Percentiles rank a stretch among this genome's conserved stretches.
phyloP scores from a whole-genome alignment of 257 asterid genomes.

The Leptodermis oblonga region DNA sequence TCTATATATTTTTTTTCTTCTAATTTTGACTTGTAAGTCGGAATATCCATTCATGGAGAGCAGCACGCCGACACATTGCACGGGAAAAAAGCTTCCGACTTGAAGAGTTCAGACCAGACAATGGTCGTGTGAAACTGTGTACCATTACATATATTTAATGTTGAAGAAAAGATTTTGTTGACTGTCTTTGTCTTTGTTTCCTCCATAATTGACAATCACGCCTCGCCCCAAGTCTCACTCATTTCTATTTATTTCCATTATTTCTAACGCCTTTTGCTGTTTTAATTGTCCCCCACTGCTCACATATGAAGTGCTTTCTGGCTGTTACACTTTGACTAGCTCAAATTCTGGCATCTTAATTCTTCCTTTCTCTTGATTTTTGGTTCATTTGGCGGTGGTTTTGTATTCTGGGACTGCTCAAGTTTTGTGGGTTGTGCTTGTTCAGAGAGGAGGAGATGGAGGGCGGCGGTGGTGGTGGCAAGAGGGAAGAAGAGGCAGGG shows the following conservation, averaged over 20 bases:
- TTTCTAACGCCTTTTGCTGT: background rate
- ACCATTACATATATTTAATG: background rate
- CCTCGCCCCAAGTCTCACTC: background rate
- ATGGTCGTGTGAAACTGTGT: conserved; percentile 9
- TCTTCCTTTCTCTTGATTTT: background rate
- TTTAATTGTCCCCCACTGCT: background rate
- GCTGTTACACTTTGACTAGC: background rate
- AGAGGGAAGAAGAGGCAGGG: conserved; percentile 40
- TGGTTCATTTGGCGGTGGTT: too few relatives aligned
- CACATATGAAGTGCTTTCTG: background rate
- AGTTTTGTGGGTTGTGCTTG: background rate
- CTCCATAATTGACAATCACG: conserved; percentile 1
- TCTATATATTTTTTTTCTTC: too few relatives aligned
- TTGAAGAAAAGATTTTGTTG: conserved; percentile 3
- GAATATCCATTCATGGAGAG: background rate
- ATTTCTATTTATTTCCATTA: background rate
- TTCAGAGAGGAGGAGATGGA: conserved; percentile 29
- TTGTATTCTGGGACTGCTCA: background rate
- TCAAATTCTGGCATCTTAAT: background rate
- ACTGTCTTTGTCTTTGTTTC: conserved; percentile 1
- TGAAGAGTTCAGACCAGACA: background rate
- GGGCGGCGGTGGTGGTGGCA: conserved; percentile 30
- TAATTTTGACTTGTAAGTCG: background rate
- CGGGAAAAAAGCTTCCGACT: conserved; percentile 11
- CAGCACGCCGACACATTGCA: conserved; percentile 6